phyloP scores from a whole-genome alignment of 129 eudicot species.

The Helianthus annuus region HanXRQr2.0-SUNRISE NC_035448.2:108265181-108265680 shows the following conservation, averaged over 20 bases:
- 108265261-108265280: slow-evolving; percentile 5
- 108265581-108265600: slow-evolving; percentile 1
- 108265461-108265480: slow-evolving; percentile 5
- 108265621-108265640: slow-evolving; percentile 16
- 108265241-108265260: neutral
- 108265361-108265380: slow-evolving; percentile 1
- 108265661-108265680: neutral
- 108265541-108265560: neutral
- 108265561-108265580: slow-evolving; percentile 13
- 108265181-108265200: slow-evolving; percentile 12
- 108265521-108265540: neutral
- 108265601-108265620: slow-evolving; percentile 18
- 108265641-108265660: neutral
- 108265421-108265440: neutral
- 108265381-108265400: neutral
- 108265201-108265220: neutral
- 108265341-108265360: slow-evolving; percentile 9
- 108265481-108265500: slow-evolving; percentile 26
- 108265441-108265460: slow-evolving; percentile 9
- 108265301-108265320: slow-evolving; percentile 4
- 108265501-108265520: neutral
- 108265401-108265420: neutral
- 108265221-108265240: slow-evolving; percentile 16
- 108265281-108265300: slow-evolving; percentile 6
- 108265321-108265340: neutral